Evolutionary conservation across 352 stramenopile genomes (phyloP), one percentile per base, ranked within the genome.

Genomic region (Detonula confervacea): DNA sequence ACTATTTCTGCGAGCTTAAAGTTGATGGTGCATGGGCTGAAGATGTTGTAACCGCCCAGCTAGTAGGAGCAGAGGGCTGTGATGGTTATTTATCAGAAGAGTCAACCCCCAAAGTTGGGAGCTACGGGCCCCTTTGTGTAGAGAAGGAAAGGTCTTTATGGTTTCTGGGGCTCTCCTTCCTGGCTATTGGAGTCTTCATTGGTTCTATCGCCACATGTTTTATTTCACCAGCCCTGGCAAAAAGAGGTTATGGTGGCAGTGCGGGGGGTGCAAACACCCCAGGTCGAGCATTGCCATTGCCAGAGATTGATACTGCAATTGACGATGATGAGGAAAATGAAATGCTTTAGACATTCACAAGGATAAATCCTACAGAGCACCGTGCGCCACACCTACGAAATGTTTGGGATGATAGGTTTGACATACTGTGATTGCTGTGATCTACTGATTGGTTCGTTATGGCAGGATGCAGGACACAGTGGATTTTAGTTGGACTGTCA

Each of bases 1-100:
- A 86, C 30, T 82, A 82, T 46, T 84, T 70, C 51, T 87, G 80
- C 24, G 79, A 84, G n/a, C 55, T 87, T 12, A 78, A 72, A 29
- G 27, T 51, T 22, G 80, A 87, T 81, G 80, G 56, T 2, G 61
- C 69, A 30, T 87, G 81, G 39, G 54, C 80, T 1, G 76, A 87
- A 35, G 69, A 79, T 64, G 69, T 83, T 30, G 68, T 20, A 7
- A 30, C 25, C 0, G 66, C 74, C 14, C 52, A 49, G 20, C 67
- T 68, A 33, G 67, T 83, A 7, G 66, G 51, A 16, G 49, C 51
- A 42, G 66, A 52, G 29, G 74, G 74, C 11, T 83, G 74, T 54
- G 66, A 49, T 27, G 29, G 2, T 27, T 55, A 54, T 54, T 54
- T 20, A 54, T 54, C 46, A 27, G 46, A 54, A 51, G 42, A 24